Percentiles rank a stretch among this genome's conserved stretches.
Conservation (phyloP, 768 basidiomycete species). For the Mycena alexandri region DNA sequence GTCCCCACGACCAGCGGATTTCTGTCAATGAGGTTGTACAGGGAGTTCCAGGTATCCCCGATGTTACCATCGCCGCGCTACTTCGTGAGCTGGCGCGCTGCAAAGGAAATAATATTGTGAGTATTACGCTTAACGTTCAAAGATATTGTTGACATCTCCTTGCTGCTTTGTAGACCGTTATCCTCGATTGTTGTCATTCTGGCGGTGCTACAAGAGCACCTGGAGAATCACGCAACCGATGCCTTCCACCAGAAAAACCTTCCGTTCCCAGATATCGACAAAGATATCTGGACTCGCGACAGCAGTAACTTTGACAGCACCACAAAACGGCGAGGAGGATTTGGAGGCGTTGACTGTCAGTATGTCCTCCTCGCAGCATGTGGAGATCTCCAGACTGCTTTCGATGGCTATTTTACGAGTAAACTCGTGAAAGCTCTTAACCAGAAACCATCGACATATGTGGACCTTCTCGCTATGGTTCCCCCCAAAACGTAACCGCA, state of each 20-base stretch:
- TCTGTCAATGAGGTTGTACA: constrained; percentile 15
- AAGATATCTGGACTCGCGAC: constrained; percentile 10
- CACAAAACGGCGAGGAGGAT: too few relatives aligned
- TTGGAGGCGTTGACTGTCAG: too few relatives aligned
- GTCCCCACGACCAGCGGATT: constrained; percentile 13
- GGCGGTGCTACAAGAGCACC: constrained; percentile 22
- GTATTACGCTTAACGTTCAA: constrained; percentile 9
- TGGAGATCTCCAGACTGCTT: too few relatives aligned
- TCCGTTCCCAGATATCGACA: too few relatives aligned
- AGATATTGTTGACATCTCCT: constrained; percentile 14
- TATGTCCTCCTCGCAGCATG: too few relatives aligned
- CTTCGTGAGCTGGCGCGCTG: constrained; percentile 4
- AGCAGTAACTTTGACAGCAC: constrained; percentile 13
- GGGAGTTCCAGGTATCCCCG: constrained; percentile 18
- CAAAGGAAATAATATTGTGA: constrained; percentile 2
- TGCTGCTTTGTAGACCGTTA: constrained; percentile 23
- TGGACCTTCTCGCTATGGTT: too few relatives aligned
- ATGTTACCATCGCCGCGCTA: constrained; percentile 12
- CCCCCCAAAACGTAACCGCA: too few relatives aligned
- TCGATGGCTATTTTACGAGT: too few relatives aligned
- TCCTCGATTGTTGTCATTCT: constrained; percentile 21
- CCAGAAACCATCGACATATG: too few relatives aligned
- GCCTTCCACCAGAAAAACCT: constrained; percentile 18
- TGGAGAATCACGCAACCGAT: constrained; percentile 11
- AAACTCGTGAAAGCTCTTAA: too few relatives aligned